Base-by-base conservation (phyloP, 1,284 basidiomycete species). In the Sphaerobolus stellatus region DNA sequence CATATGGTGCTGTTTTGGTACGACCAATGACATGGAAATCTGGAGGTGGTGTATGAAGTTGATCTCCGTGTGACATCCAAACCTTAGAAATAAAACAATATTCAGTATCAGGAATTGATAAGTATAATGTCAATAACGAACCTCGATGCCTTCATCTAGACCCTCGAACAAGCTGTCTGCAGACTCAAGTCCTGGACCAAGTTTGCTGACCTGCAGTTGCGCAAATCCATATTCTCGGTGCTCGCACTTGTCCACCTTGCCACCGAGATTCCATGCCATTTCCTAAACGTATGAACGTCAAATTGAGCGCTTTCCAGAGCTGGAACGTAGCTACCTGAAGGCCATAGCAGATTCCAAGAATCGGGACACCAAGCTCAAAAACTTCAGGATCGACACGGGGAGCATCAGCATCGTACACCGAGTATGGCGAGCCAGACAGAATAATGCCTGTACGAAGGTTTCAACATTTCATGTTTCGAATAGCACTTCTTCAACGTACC, bases 1-100 rank as follows among this genome's bases (percentile, higher is more conserved):
- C 95, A 67, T 82, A 99, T 0, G 96, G 96, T 1, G 96, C 95
- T 1, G 88, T 90, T 28, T 81, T 75, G 1, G 97, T 99, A 54
- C 81, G 81, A 6, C 93, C 97, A 61, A 99, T 90, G 61, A 92
- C 82, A 66, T 92, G 84, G 74, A 98, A 99, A 64, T 88, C 76
- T 0, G 86, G 76, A 20, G 97, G 97, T 7, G 90, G 79, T 54
- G 81, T 82, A 31, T 86, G 88, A 47, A 99, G 82, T 65, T 98
- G 94, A 72, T 99, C 97, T 20, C 96, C 96, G 70, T 99, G 97
- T 31, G 94, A 98, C 97, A 99, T 99, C 97, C 97, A 99, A 34
- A 98, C 96, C 90, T 96, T 62, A 43, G n/a, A n/a, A 13, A 54
- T 14, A 41, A 30, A 11, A 34, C 34, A 31, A 34, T 34, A 40